Evolutionary conservation across 495 filamentous ascomycete species (phyloP), one percentile per base, ranked within the genome.

Genomic region (Aspergillus sparsus): DNA sequence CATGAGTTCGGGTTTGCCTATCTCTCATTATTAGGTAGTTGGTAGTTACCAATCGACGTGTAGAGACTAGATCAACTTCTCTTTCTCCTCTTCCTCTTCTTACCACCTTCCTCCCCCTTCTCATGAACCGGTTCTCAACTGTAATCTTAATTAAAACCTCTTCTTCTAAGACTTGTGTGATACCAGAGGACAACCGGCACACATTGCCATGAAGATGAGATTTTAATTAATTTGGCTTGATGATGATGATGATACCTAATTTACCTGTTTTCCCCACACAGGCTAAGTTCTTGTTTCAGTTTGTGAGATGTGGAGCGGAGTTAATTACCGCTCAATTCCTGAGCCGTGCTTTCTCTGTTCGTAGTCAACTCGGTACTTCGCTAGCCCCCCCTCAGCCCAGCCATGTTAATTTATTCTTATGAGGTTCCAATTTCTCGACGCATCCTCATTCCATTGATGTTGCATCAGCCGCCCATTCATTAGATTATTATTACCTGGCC

Each of bases 201-300:
- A 5, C 42, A 16, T 47, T 21, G 16, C 10, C 44, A 47, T 47
- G 21, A 27, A 27, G 21, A 27, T 27, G 44, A 47, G 44, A 47
- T n/a, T 16, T 47, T 47, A 47, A 35, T 56, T 31, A 47, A 47
- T 55, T 27, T 27, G 21, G 21, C 37, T n/a, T n/a, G n/a, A 34
- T 13, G 4, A 18, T 42, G 21, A 41, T 39, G 55, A 57, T 31
- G 21, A 27, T 27, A 27, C 21, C 21, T 27, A 47, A 33, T 58
- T 58, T 58, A 46, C 18, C 33, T 58, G 46, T 41, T 32, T 58
- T 51, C 42, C 50, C 58, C 58, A 60, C 50, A 60, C 27, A 51
- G n/a, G 18, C 51, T 18, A 8, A 50, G 18, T 41, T 58, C 27
- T 33, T 33, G 58, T 60, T 54, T 62, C 49, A 58, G 33, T 31